Base-by-base conservation (phyloP, 768 basidiomycete species). In the Thelephora ganbajun region DNA sequence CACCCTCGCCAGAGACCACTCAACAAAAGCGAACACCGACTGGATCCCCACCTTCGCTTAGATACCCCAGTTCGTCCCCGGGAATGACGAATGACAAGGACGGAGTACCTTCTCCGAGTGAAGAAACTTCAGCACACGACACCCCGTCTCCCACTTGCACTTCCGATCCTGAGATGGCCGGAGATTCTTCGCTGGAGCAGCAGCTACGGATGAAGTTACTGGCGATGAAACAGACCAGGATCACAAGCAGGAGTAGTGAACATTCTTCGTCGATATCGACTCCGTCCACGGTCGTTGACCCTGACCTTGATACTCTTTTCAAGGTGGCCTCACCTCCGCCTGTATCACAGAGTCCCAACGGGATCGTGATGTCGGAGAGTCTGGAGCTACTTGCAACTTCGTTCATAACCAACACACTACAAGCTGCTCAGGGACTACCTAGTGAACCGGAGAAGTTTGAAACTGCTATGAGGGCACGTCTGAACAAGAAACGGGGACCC, bases 381-480 rank as follows among this genome's bases (percentile, higher is more conserved):
- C 54, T 78, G 33, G 75, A 77, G 35, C 71, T 75, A 43, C 61
- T 80, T 33, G 77, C 77, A 0, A 65, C 69, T 43, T 74, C 74
- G 0, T 76, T 80, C 53, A 79, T 80, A 49, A 67, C 70, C 0
- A 72, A 77, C 60, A 69, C 75, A 13, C 73, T 79, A 35, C 69
- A 74, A 58, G 67, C 66, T 9, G 57, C 64, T 39, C 64, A 68
- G 47, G 39, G 22, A 14, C 16, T 18, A 41, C 16, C 16, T 14
- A 18, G 18, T 41, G 39, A 9, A n/a, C 39, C 39, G 39, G 16
- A 18, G 39, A 22, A 16, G 14, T 16, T n/a, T 9, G 39, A 41
- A 6, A 41, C 39, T 7, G 39, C 12, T 14, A 5, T 22, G 4
- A n/a, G 11, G 39, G 39, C 39, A 41, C 12, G 12, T 7, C 18